These are phyloP conservation scores for Chlorella sp. DNA, from an alignment of 139 green algal genomes.

Conservation along the genomic window DNA sequence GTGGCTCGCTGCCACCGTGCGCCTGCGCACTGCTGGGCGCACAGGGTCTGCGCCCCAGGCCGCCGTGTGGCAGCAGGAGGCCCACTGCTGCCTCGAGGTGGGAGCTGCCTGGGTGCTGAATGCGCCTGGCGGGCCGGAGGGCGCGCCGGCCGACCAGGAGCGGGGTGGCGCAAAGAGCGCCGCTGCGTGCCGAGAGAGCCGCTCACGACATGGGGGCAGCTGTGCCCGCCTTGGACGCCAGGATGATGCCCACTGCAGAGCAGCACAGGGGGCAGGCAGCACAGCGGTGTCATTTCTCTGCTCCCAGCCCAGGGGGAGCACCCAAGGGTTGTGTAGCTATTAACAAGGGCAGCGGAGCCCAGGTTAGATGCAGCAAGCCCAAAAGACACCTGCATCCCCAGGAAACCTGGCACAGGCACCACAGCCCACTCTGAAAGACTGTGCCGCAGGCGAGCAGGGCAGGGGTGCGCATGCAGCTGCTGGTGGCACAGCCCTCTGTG, in stretches of 20 bases:
- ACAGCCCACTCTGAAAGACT: too few relatives aligned
- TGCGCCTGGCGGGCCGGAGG: not conserved
- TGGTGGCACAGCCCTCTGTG: too few relatives aligned
- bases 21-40: too few relatives aligned
- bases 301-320: not conserved
- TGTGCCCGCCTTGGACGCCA: constrained; percentile 90
- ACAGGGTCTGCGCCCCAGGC: too few relatives aligned
- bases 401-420: too few relatives aligned
- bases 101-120: too few relatives aligned
- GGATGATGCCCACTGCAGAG: constrained; percentile 92
- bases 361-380: not conserved
- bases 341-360: not conserved
- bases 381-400: not conserved
- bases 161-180: too few relatives aligned
- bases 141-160: not conserved
- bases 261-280: not conserved
- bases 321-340: not conserved
- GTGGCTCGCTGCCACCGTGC: too few relatives aligned
- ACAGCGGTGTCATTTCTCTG: not conserved
- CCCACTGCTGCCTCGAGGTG: too few relatives aligned
- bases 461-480: not conserved
- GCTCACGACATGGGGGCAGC: constrained; percentile 47
- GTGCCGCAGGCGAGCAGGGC: not conserved
- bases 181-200: not conserved
- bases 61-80: too few relatives aligned